Evolutionary conservation across 257 asterid species (phyloP).

Genomic region (Datura wrightii): DNA sequence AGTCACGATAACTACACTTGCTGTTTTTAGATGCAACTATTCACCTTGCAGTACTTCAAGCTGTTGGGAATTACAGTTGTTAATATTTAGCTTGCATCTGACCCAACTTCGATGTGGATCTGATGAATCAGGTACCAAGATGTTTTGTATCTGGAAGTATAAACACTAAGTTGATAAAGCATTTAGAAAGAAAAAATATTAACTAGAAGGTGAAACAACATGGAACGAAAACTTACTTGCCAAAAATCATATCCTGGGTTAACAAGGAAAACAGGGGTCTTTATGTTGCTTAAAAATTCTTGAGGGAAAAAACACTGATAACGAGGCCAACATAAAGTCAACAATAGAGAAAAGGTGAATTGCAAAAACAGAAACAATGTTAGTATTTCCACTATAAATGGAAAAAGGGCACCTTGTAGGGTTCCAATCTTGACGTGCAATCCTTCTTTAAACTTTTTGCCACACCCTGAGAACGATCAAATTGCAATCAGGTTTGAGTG

Average conservation of each 20-base stretch:
- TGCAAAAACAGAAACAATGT: constrained; percentile 29
- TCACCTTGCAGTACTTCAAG: constrained; percentile 80
- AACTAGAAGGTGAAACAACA: constrained; percentile 22
- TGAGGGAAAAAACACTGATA: constrained; percentile 91
- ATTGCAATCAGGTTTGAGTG: not conserved
- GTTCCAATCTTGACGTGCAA: constrained; percentile 70
- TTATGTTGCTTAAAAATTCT: constrained; percentile 70
- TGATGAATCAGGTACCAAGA: constrained; percentile 67
- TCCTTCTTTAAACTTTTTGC: constrained; percentile 75
- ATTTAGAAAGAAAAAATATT: not conserved
- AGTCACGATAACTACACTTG: not conserved
- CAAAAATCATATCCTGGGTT: constrained; percentile 93
- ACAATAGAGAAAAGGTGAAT: constrained; percentile 33
- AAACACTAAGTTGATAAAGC: not conserved
- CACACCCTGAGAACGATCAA: constrained; percentile 56
- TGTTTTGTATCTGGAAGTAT: constrained; percentile 67
- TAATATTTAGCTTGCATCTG: constrained; percentile 74
- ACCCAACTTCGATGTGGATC: constrained; percentile 71
- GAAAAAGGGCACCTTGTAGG: constrained; percentile 65
- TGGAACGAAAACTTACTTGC: constrained; percentile 64
- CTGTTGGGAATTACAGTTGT: constrained; percentile 66
- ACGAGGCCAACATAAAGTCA: constrained; percentile 33
- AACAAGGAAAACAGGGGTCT: constrained; percentile 89
- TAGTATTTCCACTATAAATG: constrained; percentile 13
- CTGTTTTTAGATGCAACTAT: constrained; percentile 8